A percentile compares a stretch with the other conserved stretches of the same genome.
These are phyloP conservation scores for Leavenworthia alabamica DNA, from an alignment of 345 rosid genomes.

Conservation along the genomic window DNA sequence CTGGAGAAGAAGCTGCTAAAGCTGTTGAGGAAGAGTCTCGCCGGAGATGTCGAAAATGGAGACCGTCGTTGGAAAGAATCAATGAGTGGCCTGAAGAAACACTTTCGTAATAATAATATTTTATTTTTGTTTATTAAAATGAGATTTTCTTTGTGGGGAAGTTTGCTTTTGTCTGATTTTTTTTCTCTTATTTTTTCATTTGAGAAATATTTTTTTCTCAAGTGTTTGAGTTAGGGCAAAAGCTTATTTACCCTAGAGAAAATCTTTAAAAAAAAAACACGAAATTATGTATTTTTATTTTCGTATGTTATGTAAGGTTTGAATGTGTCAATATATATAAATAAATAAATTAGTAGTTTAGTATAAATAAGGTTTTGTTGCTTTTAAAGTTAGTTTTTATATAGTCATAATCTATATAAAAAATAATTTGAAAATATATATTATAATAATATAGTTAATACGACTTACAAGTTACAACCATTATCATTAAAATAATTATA, in stretches of 20 bases:
- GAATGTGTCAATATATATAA: slow-evolving; percentile 14
- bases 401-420: too few relatives aligned
- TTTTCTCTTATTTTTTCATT: slow-evolving; percentile 6
- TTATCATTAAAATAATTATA: too few relatives aligned
- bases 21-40: slow-evolving; percentile 30
- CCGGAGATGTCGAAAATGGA: slow-evolving; percentile 41
- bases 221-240: slow-evolving; percentile 19
- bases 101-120: slow-evolving; percentile 8
- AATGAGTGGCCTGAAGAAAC: slow-evolving; percentile 41
- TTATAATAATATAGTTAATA: too few relatives aligned
- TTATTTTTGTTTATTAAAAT: slow-evolving; percentile 6
- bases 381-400: too few relatives aligned
- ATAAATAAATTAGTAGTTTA: too few relatives aligned
- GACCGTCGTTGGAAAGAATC: slow-evolving; percentile 64
- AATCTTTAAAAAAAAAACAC: slow-evolving; percentile 14
- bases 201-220: slow-evolving; percentile 26
- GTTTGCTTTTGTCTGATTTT: slow-evolving; percentile 22
- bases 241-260: slow-evolving; percentile 10
- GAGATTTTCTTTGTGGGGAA: slow-evolving; percentile 7
- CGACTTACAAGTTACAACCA: too few relatives aligned
- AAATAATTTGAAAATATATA: too few relatives aligned
- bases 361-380: too few relatives aligned
- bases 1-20: slow-evolving; percentile 32
- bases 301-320: too few relatives aligned
- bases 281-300: slow-evolving; percentile 24